A percentile compares a stretch with the other conserved stretches of the same genome.
phyloP scores from a whole-genome alignment of 805 yeast species.

The Suhomyces pyralidae region DNA sequence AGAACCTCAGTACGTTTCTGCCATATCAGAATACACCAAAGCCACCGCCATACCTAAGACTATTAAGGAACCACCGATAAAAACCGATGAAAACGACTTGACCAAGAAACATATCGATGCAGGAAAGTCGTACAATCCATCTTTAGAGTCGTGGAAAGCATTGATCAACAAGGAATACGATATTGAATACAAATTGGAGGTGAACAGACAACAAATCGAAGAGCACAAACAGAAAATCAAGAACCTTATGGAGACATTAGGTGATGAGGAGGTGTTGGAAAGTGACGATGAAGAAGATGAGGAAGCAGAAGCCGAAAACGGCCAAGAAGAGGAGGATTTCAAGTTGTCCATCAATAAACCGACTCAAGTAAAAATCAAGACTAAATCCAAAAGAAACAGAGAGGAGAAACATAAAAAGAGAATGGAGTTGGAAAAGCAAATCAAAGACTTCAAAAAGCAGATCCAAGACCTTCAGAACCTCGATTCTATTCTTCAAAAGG shows the following conservation, averaged over 20 bases:
- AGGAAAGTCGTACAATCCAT: conserved; percentile 92
- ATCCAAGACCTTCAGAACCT: conserved; percentile 52
- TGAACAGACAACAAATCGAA: conserved; percentile 55
- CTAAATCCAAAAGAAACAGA: conserved; percentile 71
- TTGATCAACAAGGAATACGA: conserved; percentile 65
- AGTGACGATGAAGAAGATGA: conserved; percentile 38
- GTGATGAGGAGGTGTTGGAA: conserved; percentile 52
- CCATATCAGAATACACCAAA: conserved; percentile 28
- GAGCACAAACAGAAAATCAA: conserved; percentile 64
- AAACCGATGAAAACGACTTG: conserved; percentile 46
- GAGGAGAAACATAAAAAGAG: conserved; percentile 62
- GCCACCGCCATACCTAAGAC: conserved; percentile 56
- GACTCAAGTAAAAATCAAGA: conserved; percentile 66
- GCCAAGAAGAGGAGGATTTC: conserved; percentile 29
- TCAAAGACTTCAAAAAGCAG: conserved; percentile 58
- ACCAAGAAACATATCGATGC: conserved; percentile 56
- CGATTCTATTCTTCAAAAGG: conserved; percentile 19
- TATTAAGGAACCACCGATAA: conserved; percentile 49
- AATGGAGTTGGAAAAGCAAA: conserved; percentile 50
- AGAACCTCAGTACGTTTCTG: conserved; percentile 12
- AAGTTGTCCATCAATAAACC: conserved; percentile 71
- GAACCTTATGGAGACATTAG: conserved; percentile 59
- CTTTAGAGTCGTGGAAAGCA: conserved; percentile 75
- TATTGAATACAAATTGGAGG: conserved; percentile 65
- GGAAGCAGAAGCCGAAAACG: conserved; percentile 31